Conservation (phyloP, 1,284 basidiomycete genomes). For the Pascua sp. region DNA sequence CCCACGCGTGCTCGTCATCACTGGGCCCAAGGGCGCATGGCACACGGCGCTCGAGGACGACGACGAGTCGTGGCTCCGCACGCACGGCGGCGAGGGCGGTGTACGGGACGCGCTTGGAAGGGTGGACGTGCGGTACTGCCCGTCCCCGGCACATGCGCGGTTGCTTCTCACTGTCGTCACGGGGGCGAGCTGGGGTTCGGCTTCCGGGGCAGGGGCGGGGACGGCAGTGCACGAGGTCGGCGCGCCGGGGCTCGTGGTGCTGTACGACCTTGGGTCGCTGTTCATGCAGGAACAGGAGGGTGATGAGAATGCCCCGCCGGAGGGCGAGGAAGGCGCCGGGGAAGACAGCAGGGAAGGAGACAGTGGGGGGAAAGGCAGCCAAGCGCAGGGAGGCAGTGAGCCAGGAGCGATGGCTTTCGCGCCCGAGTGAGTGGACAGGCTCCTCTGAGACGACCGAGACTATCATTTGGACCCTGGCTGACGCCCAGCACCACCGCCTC, state of each 20-base stretch:
- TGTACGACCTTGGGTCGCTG: conserved; percentile 32
- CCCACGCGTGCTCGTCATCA: conserved; percentile 35
- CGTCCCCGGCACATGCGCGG: conserved; percentile 26
- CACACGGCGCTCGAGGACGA: conserved; percentile 31
- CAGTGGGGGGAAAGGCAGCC: neutral
- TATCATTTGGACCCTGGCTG: too few relatives aligned
- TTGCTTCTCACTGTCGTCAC: conserved; percentile 30
- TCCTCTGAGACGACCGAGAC: too few relatives aligned
- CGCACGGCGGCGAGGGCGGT: conserved; percentile 11
- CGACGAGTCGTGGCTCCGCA: conserved; percentile 34
- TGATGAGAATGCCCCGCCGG: conserved; percentile 27
- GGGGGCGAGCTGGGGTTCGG: neutral
- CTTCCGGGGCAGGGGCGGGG: neutral
- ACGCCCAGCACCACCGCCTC: conserved; percentile 26
- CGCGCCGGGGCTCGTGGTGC: conserved; percentile 28
- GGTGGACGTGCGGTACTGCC: conserved; percentile 36
- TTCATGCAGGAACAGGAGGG: conserved; percentile 24
- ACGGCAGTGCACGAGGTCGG: conserved; percentile 7
- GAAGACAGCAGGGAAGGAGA: neutral
- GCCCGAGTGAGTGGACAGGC: conserved; percentile 13
- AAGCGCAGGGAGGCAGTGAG: neutral
- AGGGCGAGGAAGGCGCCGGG: neutral
- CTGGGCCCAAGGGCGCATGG: conserved; percentile 22
- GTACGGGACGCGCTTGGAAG: conserved; percentile 22
- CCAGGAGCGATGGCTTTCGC: conserved; percentile 12